Evolutionary conservation across 2,329 filamentous ascomycete species (phyloP).

Genomic region (Trichoderma polysporum): DNA sequence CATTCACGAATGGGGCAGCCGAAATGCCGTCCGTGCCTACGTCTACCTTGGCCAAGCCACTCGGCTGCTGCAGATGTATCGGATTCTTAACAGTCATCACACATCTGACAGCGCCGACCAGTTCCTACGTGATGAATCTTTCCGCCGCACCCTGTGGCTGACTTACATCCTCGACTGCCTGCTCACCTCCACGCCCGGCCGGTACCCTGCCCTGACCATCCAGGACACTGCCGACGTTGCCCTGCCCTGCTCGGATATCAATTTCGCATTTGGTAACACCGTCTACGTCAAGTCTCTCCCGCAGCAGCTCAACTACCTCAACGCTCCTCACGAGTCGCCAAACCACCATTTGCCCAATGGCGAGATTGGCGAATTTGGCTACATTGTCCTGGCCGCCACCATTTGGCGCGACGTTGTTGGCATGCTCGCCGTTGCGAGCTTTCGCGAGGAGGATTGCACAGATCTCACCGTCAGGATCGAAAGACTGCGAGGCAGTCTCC

Average conservation of each 20-base stretch:
- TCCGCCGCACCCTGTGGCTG: conserved; percentile 61
- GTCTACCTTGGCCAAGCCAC: conserved; percentile 62
- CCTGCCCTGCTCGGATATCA: conserved; percentile 60
- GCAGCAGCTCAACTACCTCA: conserved; percentile 38
- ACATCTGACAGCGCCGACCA: conserved; percentile 53
- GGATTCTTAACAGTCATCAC: conserved; percentile 57
- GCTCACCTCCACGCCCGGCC: conserved; percentile 60
- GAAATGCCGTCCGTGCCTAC: conserved; percentile 62
- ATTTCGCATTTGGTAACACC: conserved; percentile 62
- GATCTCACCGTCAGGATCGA: conserved; percentile 56
- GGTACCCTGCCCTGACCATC: conserved; percentile 54
- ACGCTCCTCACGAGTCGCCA: conserved; percentile 34
- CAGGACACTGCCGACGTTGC: conserved; percentile 57
- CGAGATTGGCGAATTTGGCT: conserved; percentile 61
- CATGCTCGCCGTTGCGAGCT: conserved; percentile 55
- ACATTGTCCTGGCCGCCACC: conserved; percentile 60
- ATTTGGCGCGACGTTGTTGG: conserved; percentile 62
- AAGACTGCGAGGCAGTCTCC: conserved; percentile 52
- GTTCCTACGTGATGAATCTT: conserved; percentile 61
- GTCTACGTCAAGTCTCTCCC: conserved; percentile 58
- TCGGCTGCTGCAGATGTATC: conserved; percentile 65
- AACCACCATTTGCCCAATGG: conserved; percentile 42
- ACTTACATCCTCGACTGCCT: conserved; percentile 64
- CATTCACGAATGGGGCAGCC: conserved; percentile 62
- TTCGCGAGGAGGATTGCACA: conserved; percentile 54